phyloP scores from a whole-genome alignment of 371 early-diverging fungal species.

The Mortierella sp. region DNA sequence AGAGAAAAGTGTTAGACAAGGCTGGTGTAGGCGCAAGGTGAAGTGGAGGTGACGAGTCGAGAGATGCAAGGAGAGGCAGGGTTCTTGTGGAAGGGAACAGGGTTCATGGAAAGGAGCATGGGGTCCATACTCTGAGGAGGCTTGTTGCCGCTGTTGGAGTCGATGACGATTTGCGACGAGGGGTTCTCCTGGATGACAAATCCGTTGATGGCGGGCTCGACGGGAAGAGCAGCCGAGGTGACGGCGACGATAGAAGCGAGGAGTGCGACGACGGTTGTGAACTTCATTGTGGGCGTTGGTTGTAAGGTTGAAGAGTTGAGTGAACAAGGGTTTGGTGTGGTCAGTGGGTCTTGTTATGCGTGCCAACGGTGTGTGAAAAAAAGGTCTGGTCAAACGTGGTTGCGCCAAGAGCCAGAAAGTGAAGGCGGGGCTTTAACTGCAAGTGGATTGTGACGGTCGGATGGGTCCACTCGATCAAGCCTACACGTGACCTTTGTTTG shows the following conservation, averaged over 20 bases:
- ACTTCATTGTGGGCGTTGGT: conserved; percentile 27
- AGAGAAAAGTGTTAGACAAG: not conserved
- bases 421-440: not conserved
- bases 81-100: not conserved
- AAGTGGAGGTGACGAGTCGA: no score
- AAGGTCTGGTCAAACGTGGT: not conserved
- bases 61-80: not conserved
- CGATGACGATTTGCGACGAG: conserved; percentile 15
- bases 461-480: no score
- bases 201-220: conserved; percentile 26
- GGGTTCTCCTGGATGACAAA: conserved; percentile 26
- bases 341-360: not conserved
- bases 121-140: not conserved
- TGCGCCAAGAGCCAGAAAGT: not conserved
- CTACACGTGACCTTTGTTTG: conserved; percentile 12
- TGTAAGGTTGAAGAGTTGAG: conserved; percentile 1
- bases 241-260: conserved; percentile 25
- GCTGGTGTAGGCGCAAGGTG: not conserved
- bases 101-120: not conserved
- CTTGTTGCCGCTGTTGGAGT: not conserved
- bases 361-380: conserved; percentile 9
- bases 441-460: conserved; percentile 3
- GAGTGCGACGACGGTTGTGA: conserved; percentile 25
- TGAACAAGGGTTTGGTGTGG: conserved; percentile 3
- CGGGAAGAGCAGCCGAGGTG: conserved; percentile 44